These are phyloP conservation scores for Brassica hybrid DNA, from an alignment of 441 rosid species.

Conservation along the genomic window DNA sequence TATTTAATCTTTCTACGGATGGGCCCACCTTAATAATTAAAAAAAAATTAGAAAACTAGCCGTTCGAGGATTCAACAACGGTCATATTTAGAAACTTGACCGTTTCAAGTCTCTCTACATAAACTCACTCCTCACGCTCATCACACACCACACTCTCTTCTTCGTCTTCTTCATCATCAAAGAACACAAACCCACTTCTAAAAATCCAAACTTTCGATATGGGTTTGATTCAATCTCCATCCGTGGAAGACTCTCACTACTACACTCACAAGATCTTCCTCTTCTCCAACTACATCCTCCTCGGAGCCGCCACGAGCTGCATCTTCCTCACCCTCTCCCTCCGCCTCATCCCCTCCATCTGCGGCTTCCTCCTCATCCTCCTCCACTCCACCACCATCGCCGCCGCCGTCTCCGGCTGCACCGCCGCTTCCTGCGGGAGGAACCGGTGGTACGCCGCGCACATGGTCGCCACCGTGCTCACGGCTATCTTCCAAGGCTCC, in stretches of 20 bases:
- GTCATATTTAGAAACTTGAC: constrained; percentile 41
- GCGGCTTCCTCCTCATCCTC: constrained; percentile 82
- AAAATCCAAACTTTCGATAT: constrained; percentile 25
- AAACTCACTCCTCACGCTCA: constrained; percentile 23
- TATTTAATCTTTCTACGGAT: background rate
- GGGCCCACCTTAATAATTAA: constrained; percentile 4
- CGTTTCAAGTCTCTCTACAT: constrained; percentile 37
- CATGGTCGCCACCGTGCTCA: constrained; percentile 77
- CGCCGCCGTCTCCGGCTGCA: constrained; percentile 74
- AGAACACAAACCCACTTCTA: background rate
- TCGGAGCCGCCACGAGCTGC: constrained; percentile 90
- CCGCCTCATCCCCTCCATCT: constrained; percentile 76
- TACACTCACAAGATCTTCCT: constrained; percentile 74
- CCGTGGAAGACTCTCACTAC: constrained; percentile 46
- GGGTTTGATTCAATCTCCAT: constrained; percentile 34
- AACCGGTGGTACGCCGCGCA: constrained; percentile 70
- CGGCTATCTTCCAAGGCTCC: constrained; percentile 85
- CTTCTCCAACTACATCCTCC: constrained; percentile 83
- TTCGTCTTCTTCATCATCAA: background rate
- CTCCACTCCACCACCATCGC: constrained; percentile 70
- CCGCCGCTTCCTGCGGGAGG: constrained; percentile 54
- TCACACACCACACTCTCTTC: constrained; percentile 15
- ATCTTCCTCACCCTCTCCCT: constrained; percentile 91
- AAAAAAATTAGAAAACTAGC: constrained; percentile 25
- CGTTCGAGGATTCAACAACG: constrained; percentile 45